These are phyloP conservation scores for Vaccinium corymbosum DNA, from an alignment of 148 eudicot genomes.

Conservation along the genomic window DNA sequence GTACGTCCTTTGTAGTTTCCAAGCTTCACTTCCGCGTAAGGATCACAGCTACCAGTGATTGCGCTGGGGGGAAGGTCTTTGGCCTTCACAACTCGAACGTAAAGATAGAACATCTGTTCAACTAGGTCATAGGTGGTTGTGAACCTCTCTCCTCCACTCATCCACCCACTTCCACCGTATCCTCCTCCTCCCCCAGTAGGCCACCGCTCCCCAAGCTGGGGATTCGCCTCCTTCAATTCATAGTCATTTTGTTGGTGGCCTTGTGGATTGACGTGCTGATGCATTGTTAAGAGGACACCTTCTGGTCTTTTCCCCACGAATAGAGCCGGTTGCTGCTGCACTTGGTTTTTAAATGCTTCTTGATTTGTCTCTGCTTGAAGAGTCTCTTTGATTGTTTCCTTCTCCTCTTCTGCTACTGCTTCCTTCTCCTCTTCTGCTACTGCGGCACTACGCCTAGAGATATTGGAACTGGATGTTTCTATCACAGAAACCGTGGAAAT, in stretches of 20 bases:
- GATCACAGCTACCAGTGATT: slow-evolving; percentile 30
- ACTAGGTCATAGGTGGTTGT: slow-evolving; percentile 37
- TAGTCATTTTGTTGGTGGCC: slow-evolving; percentile 39
- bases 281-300: slow-evolving; percentile 24
- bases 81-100: slow-evolving; percentile 40
- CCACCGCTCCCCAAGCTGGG: slow-evolving; percentile 49
- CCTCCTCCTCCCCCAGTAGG: slow-evolving; percentile 27
- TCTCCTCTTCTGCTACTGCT: background rate
- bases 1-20: slow-evolving; percentile 42
- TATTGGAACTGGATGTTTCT: background rate
- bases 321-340: slow-evolving; percentile 16
- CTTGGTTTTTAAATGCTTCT: slow-evolving; percentile 12
- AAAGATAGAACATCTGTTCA: slow-evolving; percentile 36
- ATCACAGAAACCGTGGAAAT: background rate
- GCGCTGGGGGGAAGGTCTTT: slow-evolving; percentile 28
- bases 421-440: background rate
- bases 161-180: slow-evolving; percentile 44
- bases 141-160: slow-evolving; percentile 30
- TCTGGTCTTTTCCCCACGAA: slow-evolving; percentile 18
- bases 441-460: background rate
- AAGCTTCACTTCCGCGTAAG: slow-evolving; percentile 38
- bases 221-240: slow-evolving; percentile 41
- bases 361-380: background rate
- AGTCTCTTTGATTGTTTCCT: slow-evolving; percentile 9
- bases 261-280: slow-evolving; percentile 36